Conservation (phyloP, 1,284 basidiomycete genomes). For the Rhizoctonia solani region DNA sequence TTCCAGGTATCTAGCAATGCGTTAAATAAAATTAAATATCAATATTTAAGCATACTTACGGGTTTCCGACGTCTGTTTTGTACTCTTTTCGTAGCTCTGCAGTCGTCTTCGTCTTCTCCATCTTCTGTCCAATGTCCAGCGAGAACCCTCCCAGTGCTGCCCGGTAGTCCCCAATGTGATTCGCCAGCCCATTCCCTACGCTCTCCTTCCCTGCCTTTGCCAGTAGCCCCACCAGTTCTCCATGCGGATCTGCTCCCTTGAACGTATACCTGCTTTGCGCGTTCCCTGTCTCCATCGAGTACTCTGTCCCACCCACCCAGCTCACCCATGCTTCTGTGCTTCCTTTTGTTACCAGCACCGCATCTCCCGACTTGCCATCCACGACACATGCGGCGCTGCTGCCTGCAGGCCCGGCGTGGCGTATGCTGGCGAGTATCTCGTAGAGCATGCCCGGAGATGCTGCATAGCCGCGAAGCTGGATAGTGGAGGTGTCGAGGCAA, state of each 20-base stretch:
- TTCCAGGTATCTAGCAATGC: conserved; percentile 55
- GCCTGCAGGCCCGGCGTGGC: conserved; percentile 41
- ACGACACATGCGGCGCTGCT: conserved; percentile 58
- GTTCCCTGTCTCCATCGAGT: conserved; percentile 63
- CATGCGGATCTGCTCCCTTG: conserved; percentile 62
- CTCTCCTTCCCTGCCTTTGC: conserved; percentile 41
- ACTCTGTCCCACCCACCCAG: conserved; percentile 74
- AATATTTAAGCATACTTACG: conserved; percentile 36
- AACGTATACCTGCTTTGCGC: conserved; percentile 62
- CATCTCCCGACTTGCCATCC: background rate
- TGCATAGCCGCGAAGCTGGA: conserved; percentile 60
- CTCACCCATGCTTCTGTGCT: conserved; percentile 60
- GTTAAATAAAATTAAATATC: background rate
- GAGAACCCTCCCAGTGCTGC: conserved; percentile 54
- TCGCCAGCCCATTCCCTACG: background rate
- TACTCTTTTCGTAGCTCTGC: conserved; percentile 60
- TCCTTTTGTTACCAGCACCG: conserved; percentile 49
- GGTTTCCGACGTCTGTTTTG: conserved; percentile 57
- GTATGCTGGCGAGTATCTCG: conserved; percentile 62
- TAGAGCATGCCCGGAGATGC: conserved; percentile 65
- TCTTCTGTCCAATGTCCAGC: conserved; percentile 61
- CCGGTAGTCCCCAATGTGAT: conserved; percentile 58
- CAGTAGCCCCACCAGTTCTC: conserved; percentile 51
- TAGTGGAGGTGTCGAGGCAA: conserved; percentile 60
- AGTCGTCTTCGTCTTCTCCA: conserved; percentile 59